Evolutionary conservation across 495 filamentous ascomycete genomes (phyloP), one percentile per base, ranked within the genome.

Genomic region (Copromyces sp.): DNA sequence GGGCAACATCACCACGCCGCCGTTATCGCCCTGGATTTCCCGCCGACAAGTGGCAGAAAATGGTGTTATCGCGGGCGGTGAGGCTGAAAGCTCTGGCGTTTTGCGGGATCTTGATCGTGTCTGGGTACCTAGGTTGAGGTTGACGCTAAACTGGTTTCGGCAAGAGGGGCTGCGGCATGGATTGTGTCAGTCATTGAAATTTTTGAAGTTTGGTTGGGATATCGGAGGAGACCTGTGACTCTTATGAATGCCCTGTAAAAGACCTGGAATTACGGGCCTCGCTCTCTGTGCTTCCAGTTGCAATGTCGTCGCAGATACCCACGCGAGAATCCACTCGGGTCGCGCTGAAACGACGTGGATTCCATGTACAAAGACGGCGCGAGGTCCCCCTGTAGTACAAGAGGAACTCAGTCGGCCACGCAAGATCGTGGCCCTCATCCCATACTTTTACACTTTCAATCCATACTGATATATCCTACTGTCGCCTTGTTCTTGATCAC

Each of bases 1-100:
- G 53, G 53, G 53, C 53, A 35, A 37, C 53, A 65, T 65, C 53
- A 65, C 29, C 53, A 65, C 29, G 29, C 53, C 73, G 77, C 77
- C 77, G 76, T 73, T 79, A 77, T 78, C 78, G 75, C 78, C 65
- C 74, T 61, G 9, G 4, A 42, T 71, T 73, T 73, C 75, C 75
- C 75, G 69, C 39, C 68, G 69, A 75, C 75, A 76, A 74, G 76
- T 75, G 79, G 79, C 79, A 81, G 75, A 78, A 79, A 80, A 77
- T 53, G 20, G 61, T n/a, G 72, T 39, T 70, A 74, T 71, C 59
- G 38, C 12, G 72, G 78, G 79, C 79, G 79, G 79, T 81, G 78
- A 79, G 69, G 1, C 40, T 0, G 0, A 32, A 65, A 68, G 29
- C 41, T 70, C 75, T 75, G 75, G 70, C 73, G 71, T 68, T 61